Percentiles rank a stretch among this genome's conserved stretches.
phyloP scores from a whole-genome alignment of 768 basidiomycete genomes.

The Phaeolepiota aurea region DNA sequence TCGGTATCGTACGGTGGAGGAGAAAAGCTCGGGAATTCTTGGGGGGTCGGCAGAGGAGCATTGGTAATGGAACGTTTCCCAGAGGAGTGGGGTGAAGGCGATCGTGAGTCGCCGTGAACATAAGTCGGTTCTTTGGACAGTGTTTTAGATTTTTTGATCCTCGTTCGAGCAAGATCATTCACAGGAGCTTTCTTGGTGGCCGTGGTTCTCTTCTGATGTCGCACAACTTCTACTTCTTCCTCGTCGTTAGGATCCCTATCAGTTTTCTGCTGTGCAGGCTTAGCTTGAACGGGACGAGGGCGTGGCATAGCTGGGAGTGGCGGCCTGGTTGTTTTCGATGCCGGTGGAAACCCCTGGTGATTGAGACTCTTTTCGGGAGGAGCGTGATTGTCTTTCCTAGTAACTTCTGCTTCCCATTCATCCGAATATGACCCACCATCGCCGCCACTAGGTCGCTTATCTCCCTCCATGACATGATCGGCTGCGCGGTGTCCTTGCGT shows the following conservation, averaged over 20 bases:
- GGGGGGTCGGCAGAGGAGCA: too few relatives aligned
- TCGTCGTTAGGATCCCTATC: background rate
- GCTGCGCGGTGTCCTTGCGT: background rate
- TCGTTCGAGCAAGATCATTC: background rate
- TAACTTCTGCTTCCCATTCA: background rate
- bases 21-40: background rate
- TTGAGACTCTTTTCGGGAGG: background rate
- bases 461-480: background rate
- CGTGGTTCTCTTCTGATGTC: background rate
- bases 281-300: background rate
- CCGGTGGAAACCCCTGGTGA: background rate
- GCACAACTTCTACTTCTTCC: background rate
- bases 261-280: background rate
- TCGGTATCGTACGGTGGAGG: background rate
- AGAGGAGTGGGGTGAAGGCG: background rate
- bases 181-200: background rate
- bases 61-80: too few relatives aligned
- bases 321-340: background rate
- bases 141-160: background rate
- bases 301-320: too few relatives aligned
- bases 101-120: background rate
- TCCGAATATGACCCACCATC: background rate
- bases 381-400: background rate
- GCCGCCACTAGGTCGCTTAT: background rate
- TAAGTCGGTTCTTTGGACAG: background rate